Evolutionary conservation across 2,329 filamentous ascomycete genomes (phyloP).

Genomic region (Calonectria montana): DNA sequence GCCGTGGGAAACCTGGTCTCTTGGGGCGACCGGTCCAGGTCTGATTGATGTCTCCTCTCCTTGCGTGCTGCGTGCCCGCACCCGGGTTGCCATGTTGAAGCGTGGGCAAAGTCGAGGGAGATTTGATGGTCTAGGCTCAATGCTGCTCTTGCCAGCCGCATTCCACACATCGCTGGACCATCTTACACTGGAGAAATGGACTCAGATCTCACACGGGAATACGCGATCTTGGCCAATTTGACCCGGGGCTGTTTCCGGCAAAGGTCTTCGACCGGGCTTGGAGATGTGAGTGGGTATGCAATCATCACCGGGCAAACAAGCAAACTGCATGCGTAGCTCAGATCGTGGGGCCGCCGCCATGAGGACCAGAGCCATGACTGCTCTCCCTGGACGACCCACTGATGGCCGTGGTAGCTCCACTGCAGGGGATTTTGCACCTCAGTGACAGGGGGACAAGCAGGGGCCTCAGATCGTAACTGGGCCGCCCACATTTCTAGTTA

Average conservation of each 20-base stretch:
- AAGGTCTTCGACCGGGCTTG: background rate
- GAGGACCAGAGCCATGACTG: background rate
- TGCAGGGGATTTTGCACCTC: background rate
- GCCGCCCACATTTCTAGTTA: background rate
- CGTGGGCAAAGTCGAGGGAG: background rate
- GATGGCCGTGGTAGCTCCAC: background rate
- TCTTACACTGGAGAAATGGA: background rate
- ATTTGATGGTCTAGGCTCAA: background rate
- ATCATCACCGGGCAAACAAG: background rate
- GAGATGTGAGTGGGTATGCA: background rate
- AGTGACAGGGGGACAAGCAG: background rate
- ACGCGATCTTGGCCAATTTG: background rate
- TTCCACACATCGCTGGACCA: background rate
- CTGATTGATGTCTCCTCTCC: background rate
- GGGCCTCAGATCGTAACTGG: background rate
- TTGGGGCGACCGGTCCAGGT: background rate
- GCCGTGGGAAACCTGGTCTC: conserved; percentile 2
- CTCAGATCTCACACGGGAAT: background rate
- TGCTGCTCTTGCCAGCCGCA: background rate
- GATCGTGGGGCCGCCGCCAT: background rate
- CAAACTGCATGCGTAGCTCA: conserved; percentile 5
- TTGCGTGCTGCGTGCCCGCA: background rate
- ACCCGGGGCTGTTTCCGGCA: background rate
- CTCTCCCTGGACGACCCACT: background rate
- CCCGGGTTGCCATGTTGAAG: background rate